Evolutionary conservation across 1,139 yeast genomes (phyloP), one percentile per base, ranked within the genome.

Genomic region (Candida sp.): DNA sequence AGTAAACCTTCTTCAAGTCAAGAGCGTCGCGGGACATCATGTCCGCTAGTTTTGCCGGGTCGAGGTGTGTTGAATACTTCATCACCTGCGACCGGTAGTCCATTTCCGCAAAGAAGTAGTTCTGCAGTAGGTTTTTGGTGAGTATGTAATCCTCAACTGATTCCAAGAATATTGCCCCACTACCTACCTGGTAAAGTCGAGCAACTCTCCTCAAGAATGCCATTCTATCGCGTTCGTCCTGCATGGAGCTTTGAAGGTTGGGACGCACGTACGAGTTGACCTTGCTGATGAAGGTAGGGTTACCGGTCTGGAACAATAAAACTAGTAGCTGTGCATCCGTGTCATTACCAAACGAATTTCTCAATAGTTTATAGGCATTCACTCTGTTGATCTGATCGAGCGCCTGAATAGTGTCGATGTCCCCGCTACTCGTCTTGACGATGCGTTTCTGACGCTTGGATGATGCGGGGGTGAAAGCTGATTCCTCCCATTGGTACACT

Each of bases 321-420:
- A 45, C 33, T 5, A 54, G 23, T 5, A 49, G 22, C 43, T 54
- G 42, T 22, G 48, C 39, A 33, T 49, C 39, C 17, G 35, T 12
- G 5, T 42, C 23, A 28, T 50, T 47, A 11, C 32, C 30, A 17
- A 46, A 34, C n/a, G 50, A 38, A 12, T 9, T 45, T 22, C 57
- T 40, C 9, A 52, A 50, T 12, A 54, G 11, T n/a, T 37, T 34
- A 32, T 54, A 54, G 8, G 55, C 54, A 32, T 54, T 54, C 3
- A 47, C 12, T 27, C 39, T 39, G 25, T 48, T 17, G 2, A 47
- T 35, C 12, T 35, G 44, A 27, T 51, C 50, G 26, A 53, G 34
- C 6, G 34, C 26, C 25, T 35, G 42, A 8, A 42, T 31, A 7
- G 28, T 23, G 32, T 42, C 32, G 4, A 17, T 25, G 7, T 38